Evolutionary conservation across 164 flowering plant species (phyloP), one percentile per base, ranked within the genome.

Genomic region (Annona squamosa): DNA sequence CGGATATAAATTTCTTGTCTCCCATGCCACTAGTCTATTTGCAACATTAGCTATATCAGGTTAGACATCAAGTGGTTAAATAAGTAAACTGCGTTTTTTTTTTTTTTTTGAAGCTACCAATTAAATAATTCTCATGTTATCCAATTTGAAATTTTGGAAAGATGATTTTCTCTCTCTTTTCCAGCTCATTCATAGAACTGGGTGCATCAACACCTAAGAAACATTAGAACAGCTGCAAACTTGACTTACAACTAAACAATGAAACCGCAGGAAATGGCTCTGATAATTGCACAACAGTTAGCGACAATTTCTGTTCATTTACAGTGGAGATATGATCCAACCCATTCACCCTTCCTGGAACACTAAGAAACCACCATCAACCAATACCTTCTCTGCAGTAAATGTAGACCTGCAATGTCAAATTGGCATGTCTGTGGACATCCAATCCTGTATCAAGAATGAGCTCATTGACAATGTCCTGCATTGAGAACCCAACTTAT

Each of bases 1-100:
- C 89, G 4, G 93, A 84, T 79, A 94, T 82, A 17, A 76, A 73
- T 72, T 86, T 89, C 81, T 91, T 90, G 79, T 87, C 86, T 42
- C 2, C 67, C 48, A 48, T 63, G 76, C 76, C 85, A 68, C 75
- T 79, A 6, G 62, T 75, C 93, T 89, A 84, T 68, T 63, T 61
- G 16, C 68, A 52, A 16, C 59, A 52, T 52, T 10, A 10, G 13
- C 13, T 52, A 52, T 52, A 52, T 52, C 59, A 52, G 59, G 13
- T 26, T 52, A 52, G 59, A 52, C 13, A 52, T 16, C 59, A 5
- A 16, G 59, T 52, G 13, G 59, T 52, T 2, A 7, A 12, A 52
- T 52, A 3, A 1, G 7, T 12, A 52, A 52, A 10, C 9, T 52
- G 59, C 2, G 0, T 26, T 1, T 26, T 26, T 26, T 26, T 26